These are phyloP conservation scores for Colletotrichum australisinense DNA, from an alignment of 2,329 filamentous ascomycete species.

Conservation along the genomic window DNA sequence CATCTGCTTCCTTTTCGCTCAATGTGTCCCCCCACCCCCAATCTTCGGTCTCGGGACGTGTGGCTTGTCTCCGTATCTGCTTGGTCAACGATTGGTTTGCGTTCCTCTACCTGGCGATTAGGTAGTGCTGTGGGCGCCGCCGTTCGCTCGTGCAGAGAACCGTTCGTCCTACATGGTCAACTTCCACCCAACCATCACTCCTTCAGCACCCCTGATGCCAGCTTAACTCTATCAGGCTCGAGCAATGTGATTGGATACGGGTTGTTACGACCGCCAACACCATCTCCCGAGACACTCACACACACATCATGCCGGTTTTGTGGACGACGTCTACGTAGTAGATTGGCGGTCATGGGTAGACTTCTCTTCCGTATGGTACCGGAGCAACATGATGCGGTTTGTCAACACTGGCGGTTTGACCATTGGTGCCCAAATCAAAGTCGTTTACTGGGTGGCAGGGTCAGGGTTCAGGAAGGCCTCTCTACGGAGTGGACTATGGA, in stretches of 20 bases:
- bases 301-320: background rate
- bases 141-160: background rate
- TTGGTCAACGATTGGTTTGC: background rate
- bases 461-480: background rate
- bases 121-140: background rate
- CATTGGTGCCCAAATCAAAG: background rate
- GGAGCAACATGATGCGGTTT: background rate
- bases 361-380: background rate
- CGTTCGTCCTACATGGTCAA: background rate
- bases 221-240: constrained; percentile 16
- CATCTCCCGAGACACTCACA: constrained; percentile 2
- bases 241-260: constrained; percentile 4
- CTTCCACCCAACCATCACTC: constrained; percentile 6
- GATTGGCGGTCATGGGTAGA: background rate
- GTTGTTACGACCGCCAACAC: constrained; percentile 16
- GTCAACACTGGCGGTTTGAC: background rate
- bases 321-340: background rate
- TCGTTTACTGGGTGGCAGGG: constrained; percentile 7
- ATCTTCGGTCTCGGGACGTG: background rate
- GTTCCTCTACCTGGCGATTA: background rate
- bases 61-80: background rate
- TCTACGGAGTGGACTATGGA: background rate
- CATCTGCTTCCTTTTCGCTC: constrained; percentile 19
- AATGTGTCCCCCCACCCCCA: background rate
- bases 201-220: constrained; percentile 14